phyloP scores from a whole-genome alignment of 2,329 filamentous ascomycete species.

The Pyricularia sp. region DNA sequence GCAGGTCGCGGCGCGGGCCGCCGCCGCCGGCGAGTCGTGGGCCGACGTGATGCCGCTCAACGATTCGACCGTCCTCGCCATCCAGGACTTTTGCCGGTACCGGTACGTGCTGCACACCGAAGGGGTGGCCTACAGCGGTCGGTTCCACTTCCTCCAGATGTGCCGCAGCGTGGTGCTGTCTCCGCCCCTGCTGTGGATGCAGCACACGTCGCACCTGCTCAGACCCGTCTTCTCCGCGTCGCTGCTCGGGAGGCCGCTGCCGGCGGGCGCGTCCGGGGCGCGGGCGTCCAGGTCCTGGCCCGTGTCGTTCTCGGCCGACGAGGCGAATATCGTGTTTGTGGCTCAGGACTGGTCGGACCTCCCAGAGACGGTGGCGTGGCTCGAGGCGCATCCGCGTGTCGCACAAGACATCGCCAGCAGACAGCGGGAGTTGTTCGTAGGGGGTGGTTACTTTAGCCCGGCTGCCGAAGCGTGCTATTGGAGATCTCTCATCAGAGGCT shows the following conservation, averaged over 20 bases:
- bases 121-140: constrained; percentile 42
- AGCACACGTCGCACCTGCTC: constrained; percentile 39
- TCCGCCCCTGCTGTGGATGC: constrained; percentile 36
- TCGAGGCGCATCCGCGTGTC: constrained; percentile 30
- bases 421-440: constrained; percentile 33
- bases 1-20: neutral
- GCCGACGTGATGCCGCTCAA: constrained; percentile 36
- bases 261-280: neutral
- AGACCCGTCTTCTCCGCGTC: constrained; percentile 31
- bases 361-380: constrained; percentile 32
- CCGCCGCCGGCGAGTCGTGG: constrained; percentile 20
- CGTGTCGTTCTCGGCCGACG: constrained; percentile 17
- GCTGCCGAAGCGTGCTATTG: constrained; percentile 46
- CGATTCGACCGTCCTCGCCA: constrained; percentile 32
- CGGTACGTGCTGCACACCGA: constrained; percentile 44
- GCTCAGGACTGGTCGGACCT: constrained; percentile 41
- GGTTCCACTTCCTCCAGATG: constrained; percentile 41
- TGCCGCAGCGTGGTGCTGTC: constrained; percentile 37
- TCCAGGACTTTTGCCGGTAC: constrained; percentile 42
- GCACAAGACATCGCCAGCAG: constrained; percentile 36
- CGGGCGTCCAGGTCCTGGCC: constrained; percentile 27
- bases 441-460: constrained; percentile 34
- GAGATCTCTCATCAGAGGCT: constrained; percentile 37
- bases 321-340: constrained; percentile 41
- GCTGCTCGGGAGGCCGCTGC: constrained; percentile 12